These are phyloP conservation scores for Naganishia kalamii DNA, from an alignment of 768 basidiomycete genomes.

Conservation along the genomic window DNA sequence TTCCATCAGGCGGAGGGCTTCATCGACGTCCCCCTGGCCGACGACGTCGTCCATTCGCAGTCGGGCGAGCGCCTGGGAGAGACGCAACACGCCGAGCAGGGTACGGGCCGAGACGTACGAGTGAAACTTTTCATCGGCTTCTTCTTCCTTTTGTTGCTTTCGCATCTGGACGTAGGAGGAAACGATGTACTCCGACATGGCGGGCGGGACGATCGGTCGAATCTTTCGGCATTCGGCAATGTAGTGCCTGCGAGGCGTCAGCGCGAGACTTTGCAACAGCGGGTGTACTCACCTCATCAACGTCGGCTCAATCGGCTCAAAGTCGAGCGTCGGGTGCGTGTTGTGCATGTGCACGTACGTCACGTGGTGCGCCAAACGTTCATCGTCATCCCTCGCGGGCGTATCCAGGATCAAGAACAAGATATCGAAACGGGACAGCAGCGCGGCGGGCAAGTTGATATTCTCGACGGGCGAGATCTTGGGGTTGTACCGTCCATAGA, in stretches of 20 bases:
- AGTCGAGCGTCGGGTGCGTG: conserved; percentile 67
- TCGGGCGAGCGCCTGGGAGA: conserved; percentile 89
- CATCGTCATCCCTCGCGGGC: conserved; percentile 88
- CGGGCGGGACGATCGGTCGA: conserved; percentile 80
- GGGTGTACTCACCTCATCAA: conserved; percentile 67
- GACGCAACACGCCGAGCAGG: conserved; percentile 83
- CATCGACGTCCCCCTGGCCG: conserved; percentile 81
- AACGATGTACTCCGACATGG: conserved; percentile 86
- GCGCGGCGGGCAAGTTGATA: conserved; percentile 94
- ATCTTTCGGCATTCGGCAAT: conserved; percentile 83
- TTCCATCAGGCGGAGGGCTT: conserved; percentile 93
- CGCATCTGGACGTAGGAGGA: conserved; percentile 92
- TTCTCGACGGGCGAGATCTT: conserved; percentile 98
- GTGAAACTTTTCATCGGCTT: conserved; percentile 77
- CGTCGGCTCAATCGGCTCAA: conserved; percentile 73
- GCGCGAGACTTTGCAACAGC: conserved; percentile 1
- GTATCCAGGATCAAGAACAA: conserved; percentile 96
- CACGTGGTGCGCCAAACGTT: conserved; percentile 91
- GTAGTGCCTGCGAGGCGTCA: conserved; percentile 62
- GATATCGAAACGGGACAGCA: conserved; percentile 92
- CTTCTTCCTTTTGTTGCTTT: conserved; percentile 84
- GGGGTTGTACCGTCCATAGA: conserved; percentile 96
- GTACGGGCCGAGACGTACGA: conserved; percentile 95
- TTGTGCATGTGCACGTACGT: conserved; percentile 98
- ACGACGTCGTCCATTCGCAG: conserved; percentile 77